These are phyloP conservation scores for Parathielavia hyrcaniae DNA, from an alignment of 495 filamentous ascomycete species.

Conservation along the genomic window DNA sequence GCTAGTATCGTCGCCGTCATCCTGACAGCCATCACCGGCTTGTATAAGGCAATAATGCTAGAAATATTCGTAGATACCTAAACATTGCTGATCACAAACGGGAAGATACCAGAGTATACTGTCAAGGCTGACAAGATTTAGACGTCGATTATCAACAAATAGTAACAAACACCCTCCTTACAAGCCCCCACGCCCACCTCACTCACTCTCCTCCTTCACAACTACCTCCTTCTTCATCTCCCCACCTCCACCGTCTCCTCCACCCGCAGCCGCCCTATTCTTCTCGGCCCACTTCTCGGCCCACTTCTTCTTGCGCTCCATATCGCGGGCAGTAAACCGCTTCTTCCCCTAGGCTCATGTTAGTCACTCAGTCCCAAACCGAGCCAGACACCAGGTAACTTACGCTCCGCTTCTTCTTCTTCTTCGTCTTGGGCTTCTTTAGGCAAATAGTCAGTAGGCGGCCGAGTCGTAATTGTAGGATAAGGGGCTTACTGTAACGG, in stretches of 20 bases:
- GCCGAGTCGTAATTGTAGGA: neutral
- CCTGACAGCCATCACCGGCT: no score
- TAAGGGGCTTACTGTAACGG: no score
- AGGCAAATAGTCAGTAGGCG: neutral
- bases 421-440: neutral
- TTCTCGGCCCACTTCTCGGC: neutral
- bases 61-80: no score
- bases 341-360: neutral
- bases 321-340: neutral
- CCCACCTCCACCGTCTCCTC: neutral
- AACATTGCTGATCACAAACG: no score
- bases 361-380: neutral
- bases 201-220: neutral
- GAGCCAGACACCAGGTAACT: neutral
- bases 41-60: no score
- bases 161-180: no score
- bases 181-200: no score
- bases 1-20: no score
- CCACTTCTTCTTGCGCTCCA: no score
- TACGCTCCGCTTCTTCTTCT: neutral
- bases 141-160: no score
- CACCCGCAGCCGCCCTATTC: neutral
- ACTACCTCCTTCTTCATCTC: neutral
- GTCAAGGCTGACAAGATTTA: no score
- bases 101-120: no score